Percentiles rank a stretch among this genome's conserved stretches.
phyloP scores from a whole-genome alignment of 768 basidiomycete species.

The Pisolithus microcarpus region DNA sequence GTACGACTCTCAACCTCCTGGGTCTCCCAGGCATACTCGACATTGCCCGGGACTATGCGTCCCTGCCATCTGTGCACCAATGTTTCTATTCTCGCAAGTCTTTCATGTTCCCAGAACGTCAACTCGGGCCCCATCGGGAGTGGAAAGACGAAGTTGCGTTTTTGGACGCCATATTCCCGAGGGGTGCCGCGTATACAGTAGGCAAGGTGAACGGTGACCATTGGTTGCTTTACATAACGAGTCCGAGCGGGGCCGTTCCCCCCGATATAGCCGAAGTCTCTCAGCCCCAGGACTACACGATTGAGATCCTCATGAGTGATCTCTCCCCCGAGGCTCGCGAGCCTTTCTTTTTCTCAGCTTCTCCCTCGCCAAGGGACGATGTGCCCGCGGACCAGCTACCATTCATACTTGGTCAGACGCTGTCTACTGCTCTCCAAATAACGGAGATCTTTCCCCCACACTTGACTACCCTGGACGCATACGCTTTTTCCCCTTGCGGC shows the following conservation, averaged over 20 bases:
- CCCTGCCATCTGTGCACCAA: conserved; percentile 66
- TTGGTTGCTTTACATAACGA: conserved; percentile 93
- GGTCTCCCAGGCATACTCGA: conserved; percentile 92
- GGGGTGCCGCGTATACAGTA: conserved; percentile 91
- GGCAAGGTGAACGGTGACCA: conserved; percentile 98
- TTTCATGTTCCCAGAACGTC: conserved; percentile 99
- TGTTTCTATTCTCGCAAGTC: conserved; percentile 98
- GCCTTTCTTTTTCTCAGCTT: conserved; percentile 60
- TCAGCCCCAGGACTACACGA: conserved; percentile 72
- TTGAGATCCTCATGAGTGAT: conserved; percentile 97
- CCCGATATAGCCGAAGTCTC: conserved; percentile 10
- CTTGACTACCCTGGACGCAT: conserved; percentile 83
- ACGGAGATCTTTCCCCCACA: conserved; percentile 71
- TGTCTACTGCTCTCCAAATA: conserved; percentile 75
- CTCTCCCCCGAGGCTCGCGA: conserved; percentile 68
- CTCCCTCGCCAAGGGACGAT: conserved; percentile 42
- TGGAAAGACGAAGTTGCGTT: conserved; percentile 93
- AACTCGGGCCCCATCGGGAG: conserved; percentile 84
- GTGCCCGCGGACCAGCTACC: conserved; percentile 34
- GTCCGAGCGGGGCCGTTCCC: conserved; percentile 34
- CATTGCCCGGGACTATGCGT: conserved; percentile 70
- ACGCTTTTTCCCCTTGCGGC: conserved; percentile 91
- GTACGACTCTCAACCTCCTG: conserved; percentile 94
- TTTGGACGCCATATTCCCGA: conserved; percentile 81
- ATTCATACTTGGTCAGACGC: conserved; percentile 22